Evolutionary conservation across 768 basidiomycete genomes (phyloP), one percentile per base, ranked within the genome.

Genomic region (Termitomyces bulborhizus): DNA sequence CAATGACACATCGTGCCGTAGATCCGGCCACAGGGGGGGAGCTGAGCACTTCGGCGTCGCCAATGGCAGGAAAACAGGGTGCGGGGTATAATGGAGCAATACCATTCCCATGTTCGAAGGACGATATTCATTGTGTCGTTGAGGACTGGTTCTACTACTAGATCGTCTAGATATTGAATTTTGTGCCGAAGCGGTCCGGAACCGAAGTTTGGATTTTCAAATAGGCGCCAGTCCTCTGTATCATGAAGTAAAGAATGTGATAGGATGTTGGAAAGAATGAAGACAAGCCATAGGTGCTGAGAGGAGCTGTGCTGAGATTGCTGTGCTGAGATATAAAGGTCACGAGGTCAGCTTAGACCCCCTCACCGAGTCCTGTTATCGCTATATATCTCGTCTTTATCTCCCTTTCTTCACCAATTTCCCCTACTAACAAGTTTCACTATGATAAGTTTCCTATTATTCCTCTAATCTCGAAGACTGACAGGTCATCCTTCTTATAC

Each of bases 71-170:
- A 11, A 56, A 51, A 18, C 47, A 56, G 34, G 63, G 59, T 32
- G 42, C 51, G 37, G 57, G 66, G 11, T 66, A 62, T 45, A 57
- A 51, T 34, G 65, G 58, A 41, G 49, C 46, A 2, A 57, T 60
- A 62, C 80, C 81, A 34, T 76, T 76, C 58, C 79, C 81, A 2
- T 89, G 88, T 68, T 71, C 72, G 53, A 72, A 72, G 43, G 81
- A 84, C 57, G 84, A 83, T 56, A 71, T 75, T 36, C 84, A 86
- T 60, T 90, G 88, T 63, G 75, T 88, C 29, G 78, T 84, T 11
- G 88, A 90, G 46, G 64, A 64, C 18, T 65, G 62, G 49, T 57
- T 57, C n/a, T 65, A 55, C 57, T 60, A 37, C 37, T 65, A 59
- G 51, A 53, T n/a, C 12, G 34, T 34, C 34, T 13, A 34, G 31